Evolutionary conservation across 257 asterid species (phyloP), one percentile per base, ranked within the genome.

Genomic region (Perilla frutescens): DNA sequence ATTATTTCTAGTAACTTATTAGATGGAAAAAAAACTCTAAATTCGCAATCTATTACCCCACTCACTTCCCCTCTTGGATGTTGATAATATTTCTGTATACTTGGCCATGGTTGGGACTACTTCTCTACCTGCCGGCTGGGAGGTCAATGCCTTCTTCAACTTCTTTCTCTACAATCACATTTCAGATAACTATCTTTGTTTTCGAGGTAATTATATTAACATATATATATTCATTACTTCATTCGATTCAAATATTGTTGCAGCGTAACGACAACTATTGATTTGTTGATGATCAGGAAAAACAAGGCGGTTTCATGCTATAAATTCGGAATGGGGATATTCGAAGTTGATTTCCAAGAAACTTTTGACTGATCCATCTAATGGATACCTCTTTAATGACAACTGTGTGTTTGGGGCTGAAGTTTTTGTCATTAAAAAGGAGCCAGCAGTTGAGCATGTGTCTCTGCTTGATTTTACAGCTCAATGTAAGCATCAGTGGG

Each of bases 391-490:
- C 1, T 61, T 72, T 0, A 34, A 72, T 0, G 78, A 73, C 59
- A 73, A 29, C 1, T 79, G 80, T 51, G 68, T 70, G 15, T 66
- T 82, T 60, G 87, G 82, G 3, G 82, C 49, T 32, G 82, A 79
- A 15, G 72, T 78, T 11, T 73, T 51, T 43, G 64, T 67, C 41
- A 9, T 68, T 7, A 53, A 66, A 10, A 71, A 44, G 4, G 50
- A 13, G 43, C 64, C 66, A 13, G 26, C 61, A 5, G 2, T 60
- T 6, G 81, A 78, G 48, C 13, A 48, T 4, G 40, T 81, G 57
- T 78, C 73, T 3, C 5, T 47, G 66, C n/a, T 13, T 1, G 34
- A 66, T 29, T 15, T 5, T 0, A 7, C 40, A 11, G 0, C 6
- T 36, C 44, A 53, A 6, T 53, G 5, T 40, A 48, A 5, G 54